Conservation (phyloP, 345 rosid genomes). For the Barbarea vulgaris region DNA sequence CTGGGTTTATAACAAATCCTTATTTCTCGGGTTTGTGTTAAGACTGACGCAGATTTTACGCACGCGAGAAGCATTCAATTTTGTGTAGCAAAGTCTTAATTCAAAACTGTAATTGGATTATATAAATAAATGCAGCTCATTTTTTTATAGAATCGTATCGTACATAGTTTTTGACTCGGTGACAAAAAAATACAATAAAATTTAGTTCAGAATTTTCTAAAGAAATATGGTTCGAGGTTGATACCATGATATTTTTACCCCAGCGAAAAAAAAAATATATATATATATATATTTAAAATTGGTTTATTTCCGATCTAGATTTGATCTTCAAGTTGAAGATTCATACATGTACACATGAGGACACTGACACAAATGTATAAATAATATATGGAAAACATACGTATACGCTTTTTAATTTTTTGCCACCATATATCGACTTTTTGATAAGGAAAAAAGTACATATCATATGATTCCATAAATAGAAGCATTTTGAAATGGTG, state of each 20-base stretch:
- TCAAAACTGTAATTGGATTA: background rate
- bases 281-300: background rate
- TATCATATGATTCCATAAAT: constrained; percentile 40
- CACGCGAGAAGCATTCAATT: background rate
- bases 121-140: background rate
- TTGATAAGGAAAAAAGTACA: constrained; percentile 28
- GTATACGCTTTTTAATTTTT: background rate
- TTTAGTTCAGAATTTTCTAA: background rate
- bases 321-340: constrained; percentile 19
- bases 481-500: constrained; percentile 26
- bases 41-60: background rate
- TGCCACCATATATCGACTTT: constrained; percentile 33
- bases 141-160: background rate
- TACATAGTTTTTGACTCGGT: background rate
- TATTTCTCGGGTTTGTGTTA: background rate
- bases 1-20: background rate
- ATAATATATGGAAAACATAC: constrained; percentile 1
- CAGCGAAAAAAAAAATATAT: background rate
- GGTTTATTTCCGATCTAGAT: constrained; percentile 31
- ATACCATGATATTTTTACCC: background rate
- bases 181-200: no score
- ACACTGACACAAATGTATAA: constrained; percentile 26
- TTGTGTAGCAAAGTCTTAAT: constrained; percentile 5
- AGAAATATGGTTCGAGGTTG: background rate
- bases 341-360: constrained; percentile 33